Conservation (phyloP, 1,139 yeast species). For the Zygotorulaspora mrakii region DNA sequence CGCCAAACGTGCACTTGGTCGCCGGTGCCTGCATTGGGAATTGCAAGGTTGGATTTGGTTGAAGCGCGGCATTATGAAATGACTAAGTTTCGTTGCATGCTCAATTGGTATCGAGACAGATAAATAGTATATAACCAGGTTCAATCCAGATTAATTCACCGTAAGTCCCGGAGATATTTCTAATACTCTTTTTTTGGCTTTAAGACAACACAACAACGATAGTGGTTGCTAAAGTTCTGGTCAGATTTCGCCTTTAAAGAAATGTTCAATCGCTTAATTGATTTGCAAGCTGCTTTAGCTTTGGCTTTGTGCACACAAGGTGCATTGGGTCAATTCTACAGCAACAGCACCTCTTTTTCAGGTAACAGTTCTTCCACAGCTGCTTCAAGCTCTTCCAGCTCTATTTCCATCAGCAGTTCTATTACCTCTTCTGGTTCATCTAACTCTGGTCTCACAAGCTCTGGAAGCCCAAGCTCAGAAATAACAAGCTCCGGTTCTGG, state of each 20-base stretch:
- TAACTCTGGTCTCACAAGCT: background rate
- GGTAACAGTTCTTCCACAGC: constrained; percentile 1
- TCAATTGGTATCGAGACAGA: background rate
- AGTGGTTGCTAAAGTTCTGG: background rate
- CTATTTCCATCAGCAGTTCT: background rate
- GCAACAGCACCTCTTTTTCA: constrained; percentile 1
- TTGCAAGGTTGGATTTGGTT: no score
- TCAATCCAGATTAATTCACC: no score
- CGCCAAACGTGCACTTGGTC: no score
- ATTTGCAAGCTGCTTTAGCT: constrained; percentile 2
- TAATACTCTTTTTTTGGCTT: no score
- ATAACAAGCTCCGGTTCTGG: background rate
- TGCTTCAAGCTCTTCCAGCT: background rate
- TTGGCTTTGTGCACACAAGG: constrained; percentile 1
- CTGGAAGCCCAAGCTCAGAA: no score
- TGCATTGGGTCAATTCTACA: background rate
- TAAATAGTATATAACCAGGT: background rate
- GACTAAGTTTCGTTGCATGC: no score
- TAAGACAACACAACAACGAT: background rate
- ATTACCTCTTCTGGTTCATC: background rate
- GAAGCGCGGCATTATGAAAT: no score
- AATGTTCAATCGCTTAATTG: constrained; percentile 5
- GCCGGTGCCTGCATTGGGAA: no score
- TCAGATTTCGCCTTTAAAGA: constrained; percentile 2
- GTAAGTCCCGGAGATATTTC: no score